phyloP scores from a whole-genome alignment of 176 grass and related monocot species.

The Avena atlantica region DNA sequence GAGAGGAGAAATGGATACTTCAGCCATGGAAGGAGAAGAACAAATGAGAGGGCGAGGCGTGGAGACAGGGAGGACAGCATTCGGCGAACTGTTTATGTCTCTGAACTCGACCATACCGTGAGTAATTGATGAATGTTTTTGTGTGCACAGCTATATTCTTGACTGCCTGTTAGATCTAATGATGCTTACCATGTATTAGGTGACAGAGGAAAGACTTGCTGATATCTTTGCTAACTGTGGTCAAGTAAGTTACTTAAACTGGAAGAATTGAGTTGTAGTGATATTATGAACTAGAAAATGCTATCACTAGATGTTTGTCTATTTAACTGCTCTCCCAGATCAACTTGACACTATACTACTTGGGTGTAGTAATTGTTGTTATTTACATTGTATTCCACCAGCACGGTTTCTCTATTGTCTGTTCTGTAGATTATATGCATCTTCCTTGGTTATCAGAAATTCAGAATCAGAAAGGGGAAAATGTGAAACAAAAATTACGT shows the following conservation, averaged over 20 bases:
- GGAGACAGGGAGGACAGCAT: constrained; percentile 86
- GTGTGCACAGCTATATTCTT: constrained; percentile 2
- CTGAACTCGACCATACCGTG: constrained; percentile 85
- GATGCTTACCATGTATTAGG: constrained; percentile 57
- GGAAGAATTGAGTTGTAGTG: not conserved
- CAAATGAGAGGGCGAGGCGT: constrained; percentile 62
- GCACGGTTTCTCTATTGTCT: not conserved
- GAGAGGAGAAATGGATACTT: constrained; percentile 67
- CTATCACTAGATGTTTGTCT: not conserved
- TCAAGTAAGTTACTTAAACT: constrained; percentile 65
- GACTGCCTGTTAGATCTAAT: constrained; percentile 37
- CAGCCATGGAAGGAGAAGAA: constrained; percentile 61
- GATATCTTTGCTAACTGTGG: constrained; percentile 92
- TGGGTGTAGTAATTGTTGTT: not conserved
- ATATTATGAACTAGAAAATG: not conserved
- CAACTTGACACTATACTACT: not conserved
- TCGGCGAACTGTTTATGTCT: constrained; percentile 84
- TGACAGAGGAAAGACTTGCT: constrained; percentile 97
- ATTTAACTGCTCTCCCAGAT: constrained; percentile 13
- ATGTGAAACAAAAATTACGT: not conserved
- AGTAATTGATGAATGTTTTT: constrained; percentile 53
- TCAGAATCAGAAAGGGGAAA: not conserved
- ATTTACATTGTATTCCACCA: not conserved
- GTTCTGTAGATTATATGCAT: constrained; percentile 7
- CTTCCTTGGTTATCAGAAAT: not conserved